Percentiles rank a stretch among this genome's conserved stretches.
Conservation (phyloP, 495 filamentous ascomycete genomes). For the Daldinia concentrica region DNA sequence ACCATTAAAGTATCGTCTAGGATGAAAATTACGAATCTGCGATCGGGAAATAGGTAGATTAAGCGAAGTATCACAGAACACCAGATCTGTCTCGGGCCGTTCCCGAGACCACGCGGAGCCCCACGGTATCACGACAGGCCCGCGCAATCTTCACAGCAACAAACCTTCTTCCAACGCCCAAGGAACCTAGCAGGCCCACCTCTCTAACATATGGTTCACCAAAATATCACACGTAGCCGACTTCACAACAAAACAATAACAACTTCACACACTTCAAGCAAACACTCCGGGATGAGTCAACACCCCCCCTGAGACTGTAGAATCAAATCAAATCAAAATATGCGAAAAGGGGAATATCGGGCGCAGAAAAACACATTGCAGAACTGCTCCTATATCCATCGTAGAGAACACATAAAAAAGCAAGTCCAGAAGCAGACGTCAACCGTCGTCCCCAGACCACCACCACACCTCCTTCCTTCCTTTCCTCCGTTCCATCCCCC, state of each 20-base stretch:
- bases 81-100: conserved; percentile 25
- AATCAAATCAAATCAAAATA: conserved; percentile 24
- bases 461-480: not conserved
- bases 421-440: conserved; percentile 19
- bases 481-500: conserved; percentile 4
- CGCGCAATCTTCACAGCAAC: not conserved
- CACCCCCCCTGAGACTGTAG: conserved; percentile 4
- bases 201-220: not conserved
- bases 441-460: conserved; percentile 12
- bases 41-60: not conserved
- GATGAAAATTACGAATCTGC: not conserved
- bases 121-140: conserved; percentile 5
- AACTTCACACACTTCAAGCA: conserved; percentile 11
- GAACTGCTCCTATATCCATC: conserved; percentile 37
- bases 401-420: conserved; percentile 16
- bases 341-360: conserved; percentile 26
- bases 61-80: conserved; percentile 6
- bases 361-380: conserved; percentile 24
- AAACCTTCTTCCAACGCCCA: not conserved
- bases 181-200: not conserved
- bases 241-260: not conserved
- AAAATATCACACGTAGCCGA: not conserved
- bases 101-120: conserved; percentile 35
- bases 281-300: not conserved
- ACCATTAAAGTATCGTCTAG: not conserved